Evolutionary conservation across 1,139 yeast genomes (phyloP), one percentile per base, ranked within the genome.

Genomic region (Hemisphaericaspora subhashii): DNA sequence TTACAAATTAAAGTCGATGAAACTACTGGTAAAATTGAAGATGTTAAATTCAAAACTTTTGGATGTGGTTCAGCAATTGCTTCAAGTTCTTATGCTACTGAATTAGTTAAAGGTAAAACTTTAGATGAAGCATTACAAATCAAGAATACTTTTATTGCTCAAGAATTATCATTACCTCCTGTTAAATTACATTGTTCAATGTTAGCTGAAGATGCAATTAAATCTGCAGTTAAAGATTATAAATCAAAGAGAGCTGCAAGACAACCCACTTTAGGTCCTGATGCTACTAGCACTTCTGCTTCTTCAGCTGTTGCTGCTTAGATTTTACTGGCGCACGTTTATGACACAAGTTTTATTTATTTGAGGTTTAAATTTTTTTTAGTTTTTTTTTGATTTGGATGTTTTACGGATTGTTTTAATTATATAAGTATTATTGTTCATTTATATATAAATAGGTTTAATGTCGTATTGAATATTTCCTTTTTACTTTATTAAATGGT

Each of bases 51-150:
- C 69, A 92, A 92, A 78, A 92, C 98, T 7, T 92, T 92, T 69
- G 98, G 98, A 16, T 92, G 98, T 64, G 98, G 98, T 35, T 83
- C 95, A 3, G 98, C 98, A 44, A 92, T 92, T 62, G 98, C 98
- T 7, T 86, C 95, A 5, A 85, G 95, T 9, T 86, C 96, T 1
- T 92, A 86, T 62, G 94, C 94, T 53, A 92, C 98, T 2, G 97
- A 90, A 61, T 76, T 92, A 45, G 96, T 92, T 48, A 86, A 94
- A 62, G 98, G 98, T 32, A 89, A 88, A 81, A 80, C 94, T 36
- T 71, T 92, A 44, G 98, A 92, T 36, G 98, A 92, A 59, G 98
- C 98, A 13, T 83, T 89, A 42, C 77, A 79, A 60, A 86, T 90
- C 57, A 88, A 88, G 63, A 90, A 90, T 66, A 86, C 96, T 7